Conservation (phyloP, 1,284 basidiomycete genomes). For the Neolentinus lepideus region DNA sequence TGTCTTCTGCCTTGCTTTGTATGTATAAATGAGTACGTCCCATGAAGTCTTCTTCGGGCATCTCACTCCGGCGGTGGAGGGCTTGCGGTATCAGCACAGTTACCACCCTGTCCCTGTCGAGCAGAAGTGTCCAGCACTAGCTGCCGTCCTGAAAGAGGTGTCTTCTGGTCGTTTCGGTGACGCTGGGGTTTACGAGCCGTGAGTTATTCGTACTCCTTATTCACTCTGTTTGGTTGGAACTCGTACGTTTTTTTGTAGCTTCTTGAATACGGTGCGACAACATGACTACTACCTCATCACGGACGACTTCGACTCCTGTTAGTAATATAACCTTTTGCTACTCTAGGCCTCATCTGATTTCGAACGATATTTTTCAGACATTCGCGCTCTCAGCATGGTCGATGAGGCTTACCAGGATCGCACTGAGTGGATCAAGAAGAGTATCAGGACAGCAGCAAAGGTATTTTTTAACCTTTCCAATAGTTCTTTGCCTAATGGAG, state of each 20-base stretch:
- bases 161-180: slow-evolving; percentile 75
- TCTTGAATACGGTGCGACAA: slow-evolving; percentile 70
- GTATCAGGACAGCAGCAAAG: slow-evolving; percentile 77
- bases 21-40: neutral
- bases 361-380: slow-evolving; percentile 37
- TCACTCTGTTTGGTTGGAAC: too few species aligned
- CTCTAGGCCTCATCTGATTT: neutral
- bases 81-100: slow-evolving; percentile 75
- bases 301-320: slow-evolving; percentile 89
- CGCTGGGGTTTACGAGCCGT: slow-evolving; percentile 71
- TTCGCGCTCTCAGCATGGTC: slow-evolving; percentile 77
- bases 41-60: slow-evolving; percentile 80
- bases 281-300: slow-evolving; percentile 79
- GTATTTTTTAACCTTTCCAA: slow-evolving; percentile 19
- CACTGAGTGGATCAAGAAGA: slow-evolving; percentile 87
- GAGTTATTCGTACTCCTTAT: slow-evolving; percentile 26
- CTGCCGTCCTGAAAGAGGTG: slow-evolving; percentile 66
- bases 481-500: neutral
- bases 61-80: slow-evolving; percentile 75
- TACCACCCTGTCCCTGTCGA: slow-evolving; percentile 78
- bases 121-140: slow-evolving; percentile 75
- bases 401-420: slow-evolving; percentile 80
- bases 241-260: slow-evolving; percentile 26
- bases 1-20: neutral
- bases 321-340: slow-evolving; percentile 21